phyloP scores from a whole-genome alignment of 139 green algal genomes.

The Mychonastes homosphaera region DNA sequence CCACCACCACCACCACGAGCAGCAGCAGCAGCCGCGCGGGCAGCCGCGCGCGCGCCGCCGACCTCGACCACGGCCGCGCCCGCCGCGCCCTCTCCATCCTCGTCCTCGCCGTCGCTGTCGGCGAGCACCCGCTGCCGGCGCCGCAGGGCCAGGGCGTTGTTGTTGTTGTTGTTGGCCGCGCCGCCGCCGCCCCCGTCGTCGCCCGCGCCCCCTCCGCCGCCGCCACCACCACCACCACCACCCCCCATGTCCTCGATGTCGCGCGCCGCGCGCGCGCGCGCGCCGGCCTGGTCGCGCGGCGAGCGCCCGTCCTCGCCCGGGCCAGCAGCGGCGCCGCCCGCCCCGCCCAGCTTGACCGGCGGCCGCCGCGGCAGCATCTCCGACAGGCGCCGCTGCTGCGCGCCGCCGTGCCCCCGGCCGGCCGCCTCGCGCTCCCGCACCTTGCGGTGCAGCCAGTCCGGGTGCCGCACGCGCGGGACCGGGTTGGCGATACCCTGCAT shows the following conservation, averaged over 20 bases:
- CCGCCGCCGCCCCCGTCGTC: not conserved
- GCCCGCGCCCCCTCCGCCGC: constrained; percentile 6
- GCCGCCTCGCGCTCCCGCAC: constrained; percentile 8
- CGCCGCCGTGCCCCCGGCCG: constrained; percentile 11
- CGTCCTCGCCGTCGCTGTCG: not conserved
- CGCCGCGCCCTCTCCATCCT: not conserved
- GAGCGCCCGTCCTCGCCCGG: not conserved
- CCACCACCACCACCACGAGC: not conserved
- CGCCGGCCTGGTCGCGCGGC: not conserved
- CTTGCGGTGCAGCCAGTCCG: constrained; percentile 89
- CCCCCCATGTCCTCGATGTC: constrained; percentile 30
- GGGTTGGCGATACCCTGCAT: constrained; percentile 69
- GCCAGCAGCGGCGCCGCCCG: not conserved
- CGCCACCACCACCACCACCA: not conserved
- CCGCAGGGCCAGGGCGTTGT: not conserved
- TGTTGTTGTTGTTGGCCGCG: not conserved
- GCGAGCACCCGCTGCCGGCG: not conserved
- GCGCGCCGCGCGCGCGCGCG: not conserved
- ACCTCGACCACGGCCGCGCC: not conserved
- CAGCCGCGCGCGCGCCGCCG: too few relatives aligned
- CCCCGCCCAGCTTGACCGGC: not conserved
- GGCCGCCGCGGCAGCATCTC: constrained; percentile 3
- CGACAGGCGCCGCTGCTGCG: constrained; percentile 2
- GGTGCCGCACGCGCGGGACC: constrained; percentile 67
- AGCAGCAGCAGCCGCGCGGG: constrained; percentile 7